Evolutionary conservation across 495 filamentous ascomycete genomes (phyloP).

Genomic region (Thozetella sp.): DNA sequence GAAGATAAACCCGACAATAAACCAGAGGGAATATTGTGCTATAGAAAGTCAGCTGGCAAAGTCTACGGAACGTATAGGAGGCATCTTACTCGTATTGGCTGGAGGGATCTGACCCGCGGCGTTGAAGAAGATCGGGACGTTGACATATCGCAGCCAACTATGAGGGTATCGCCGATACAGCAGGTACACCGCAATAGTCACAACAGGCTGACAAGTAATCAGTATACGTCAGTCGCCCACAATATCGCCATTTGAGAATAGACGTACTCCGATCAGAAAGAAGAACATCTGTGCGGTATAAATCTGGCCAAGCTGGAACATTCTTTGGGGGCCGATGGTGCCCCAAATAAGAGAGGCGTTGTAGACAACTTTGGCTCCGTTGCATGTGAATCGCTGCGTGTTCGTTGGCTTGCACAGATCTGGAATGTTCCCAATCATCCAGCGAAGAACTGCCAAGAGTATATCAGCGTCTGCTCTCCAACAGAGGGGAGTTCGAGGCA

Average conservation of each 20-base stretch:
- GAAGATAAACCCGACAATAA: slow-evolving; percentile 57
- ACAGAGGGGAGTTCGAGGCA: neutral
- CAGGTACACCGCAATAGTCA: neutral
- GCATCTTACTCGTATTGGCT: neutral
- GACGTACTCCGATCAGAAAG: slow-evolving; percentile 48
- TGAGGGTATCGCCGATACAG: neutral
- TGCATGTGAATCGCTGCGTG: slow-evolving; percentile 52
- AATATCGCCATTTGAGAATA: neutral
- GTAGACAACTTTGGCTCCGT: slow-evolving; percentile 63
- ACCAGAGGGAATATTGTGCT: slow-evolving; percentile 37
- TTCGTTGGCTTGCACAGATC: slow-evolving; percentile 43
- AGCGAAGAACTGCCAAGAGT: slow-evolving; percentile 15
- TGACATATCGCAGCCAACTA: neutral
- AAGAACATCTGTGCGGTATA: slow-evolving; percentile 61
- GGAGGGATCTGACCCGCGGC: neutral
- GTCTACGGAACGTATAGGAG: neutral
- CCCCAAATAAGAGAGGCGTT: slow-evolving; percentile 57
- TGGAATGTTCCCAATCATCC: slow-evolving; percentile 55
- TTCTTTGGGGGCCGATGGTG: slow-evolving; percentile 55
- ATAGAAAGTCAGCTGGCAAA: neutral
- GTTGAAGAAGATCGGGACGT: neutral
- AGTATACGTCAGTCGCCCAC: too few relatives aligned
- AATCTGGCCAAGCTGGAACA: slow-evolving; percentile 57
- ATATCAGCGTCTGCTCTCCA: neutral
- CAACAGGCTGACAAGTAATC: neutral